Evolutionary conservation across 495 filamentous ascomycete genomes (phyloP).

Genomic region (Daldinia concentrica): DNA sequence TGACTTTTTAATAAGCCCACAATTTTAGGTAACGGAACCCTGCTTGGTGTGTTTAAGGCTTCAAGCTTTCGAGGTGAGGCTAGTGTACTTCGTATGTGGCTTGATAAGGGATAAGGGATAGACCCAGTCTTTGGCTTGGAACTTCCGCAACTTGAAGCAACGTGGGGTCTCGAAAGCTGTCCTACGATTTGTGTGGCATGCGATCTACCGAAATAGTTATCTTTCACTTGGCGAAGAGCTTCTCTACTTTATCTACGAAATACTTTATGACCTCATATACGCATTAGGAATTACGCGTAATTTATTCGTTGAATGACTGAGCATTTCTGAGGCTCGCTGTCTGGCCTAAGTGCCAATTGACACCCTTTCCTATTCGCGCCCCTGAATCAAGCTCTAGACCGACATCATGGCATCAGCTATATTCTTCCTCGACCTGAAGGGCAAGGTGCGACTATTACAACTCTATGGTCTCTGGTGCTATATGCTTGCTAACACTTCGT

Average conservation of each 20-base stretch:
- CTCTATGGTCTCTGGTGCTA: background rate
- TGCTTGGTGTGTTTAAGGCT: background rate
- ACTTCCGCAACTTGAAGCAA: constrained; percentile 28
- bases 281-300: constrained; percentile 6
- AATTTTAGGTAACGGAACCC: background rate
- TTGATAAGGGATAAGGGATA: constrained; percentile 24
- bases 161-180: constrained; percentile 44
- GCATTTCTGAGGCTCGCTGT: constrained; percentile 15
- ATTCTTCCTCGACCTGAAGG: constrained; percentile 99
- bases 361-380: constrained; percentile 20
- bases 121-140: background rate
- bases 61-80: constrained; percentile 3
- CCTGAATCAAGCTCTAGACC: constrained; percentile 33
- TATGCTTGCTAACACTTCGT: constrained; percentile 13
- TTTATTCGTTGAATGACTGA: constrained; percentile 37
- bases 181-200: constrained; percentile 32
- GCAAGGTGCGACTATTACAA: constrained; percentile 74
- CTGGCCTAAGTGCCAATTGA: constrained; percentile 45
- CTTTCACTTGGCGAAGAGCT: constrained; percentile 18
- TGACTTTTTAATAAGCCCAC: background rate
- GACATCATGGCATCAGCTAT: constrained; percentile 91
- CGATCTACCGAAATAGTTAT: constrained; percentile 27
- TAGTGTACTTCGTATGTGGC: constrained; percentile 36
- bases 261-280: constrained; percentile 8
- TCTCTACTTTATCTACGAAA: background rate